Conservation (phyloP, 352 stramenopile genomes). For the Phytophthora colocasiae region DNA sequence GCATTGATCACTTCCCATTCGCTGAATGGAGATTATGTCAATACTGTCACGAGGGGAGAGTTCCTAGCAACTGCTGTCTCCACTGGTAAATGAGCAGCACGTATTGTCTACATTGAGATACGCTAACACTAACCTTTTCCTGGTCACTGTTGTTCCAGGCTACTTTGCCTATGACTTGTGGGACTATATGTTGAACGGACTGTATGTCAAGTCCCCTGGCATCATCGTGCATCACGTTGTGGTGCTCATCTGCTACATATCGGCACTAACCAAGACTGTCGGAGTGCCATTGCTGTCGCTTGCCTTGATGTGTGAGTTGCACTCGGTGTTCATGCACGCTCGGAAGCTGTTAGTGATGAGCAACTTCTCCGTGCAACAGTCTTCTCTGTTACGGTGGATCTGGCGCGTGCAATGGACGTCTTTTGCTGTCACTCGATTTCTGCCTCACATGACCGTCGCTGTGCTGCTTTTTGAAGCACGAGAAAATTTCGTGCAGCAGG, state of each 20-base stretch:
- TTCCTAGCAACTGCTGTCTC: conserved; percentile 73
- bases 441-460: conserved; percentile 55
- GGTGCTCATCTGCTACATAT: conserved; percentile 84
- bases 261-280: conserved; percentile 73
- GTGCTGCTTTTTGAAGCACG: conserved; percentile 54
- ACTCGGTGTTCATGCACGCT: conserved; percentile 81
- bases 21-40: conserved; percentile 51
- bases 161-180: conserved; percentile 88
- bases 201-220: conserved; percentile 76
- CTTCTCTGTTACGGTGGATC: conserved; percentile 43
- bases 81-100: conserved; percentile 41
- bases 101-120: not conserved
- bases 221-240: conserved; percentile 82
- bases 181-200: conserved; percentile 74
- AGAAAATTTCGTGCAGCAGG: conserved; percentile 52
- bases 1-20: conserved; percentile 64
- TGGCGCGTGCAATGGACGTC: conserved; percentile 66
- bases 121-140: not conserved
- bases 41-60: conserved; percentile 39
- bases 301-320: conserved; percentile 77
- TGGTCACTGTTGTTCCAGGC: conserved; percentile 28
- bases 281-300: conserved; percentile 78
- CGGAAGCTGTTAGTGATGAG: conserved; percentile 82
- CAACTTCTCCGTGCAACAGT: conserved; percentile 43
- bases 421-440: conserved; percentile 53